These are phyloP conservation scores for Cryphonectria japonica DNA, from an alignment of 2,329 filamentous ascomycete genomes.

Conservation along the genomic window DNA sequence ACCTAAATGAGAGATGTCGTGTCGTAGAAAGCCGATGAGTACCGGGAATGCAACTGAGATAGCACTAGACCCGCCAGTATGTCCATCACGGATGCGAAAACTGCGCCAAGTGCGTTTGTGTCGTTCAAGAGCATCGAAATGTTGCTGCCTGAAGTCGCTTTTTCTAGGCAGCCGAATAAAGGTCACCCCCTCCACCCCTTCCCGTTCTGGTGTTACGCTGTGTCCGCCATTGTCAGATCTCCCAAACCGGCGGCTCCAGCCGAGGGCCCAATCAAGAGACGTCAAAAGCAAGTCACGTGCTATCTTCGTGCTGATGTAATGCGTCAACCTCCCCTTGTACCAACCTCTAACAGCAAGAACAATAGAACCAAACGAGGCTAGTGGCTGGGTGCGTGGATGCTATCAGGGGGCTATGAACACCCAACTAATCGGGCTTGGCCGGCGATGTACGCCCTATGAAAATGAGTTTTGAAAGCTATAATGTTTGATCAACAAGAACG, in stretches of 20 bases:
- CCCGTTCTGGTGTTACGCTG: slow-evolving; percentile 2
- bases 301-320: neutral
- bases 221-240: neutral
- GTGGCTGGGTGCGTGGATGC: neutral
- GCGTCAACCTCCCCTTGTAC: neutral
- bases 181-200: too few species aligned
- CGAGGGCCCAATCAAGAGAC: neutral
- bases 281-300: neutral
- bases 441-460: neutral
- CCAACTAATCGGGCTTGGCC: neutral
- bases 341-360: neutral
- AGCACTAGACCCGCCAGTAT: neutral
- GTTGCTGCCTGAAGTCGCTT: slow-evolving; percentile 17
- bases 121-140: slow-evolving; percentile 14
- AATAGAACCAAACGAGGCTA: neutral
- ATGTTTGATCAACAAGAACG: neutral
- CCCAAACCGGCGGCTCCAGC: neutral
- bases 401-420: neutral
- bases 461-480: neutral
- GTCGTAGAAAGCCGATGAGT: neutral
- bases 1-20: neutral
- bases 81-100: neutral
- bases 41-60: neutral
- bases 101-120: neutral
- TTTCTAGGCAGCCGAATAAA: slow-evolving; percentile 21